Base-by-base conservation (phyloP, 1,284 basidiomycete species). In the Abortiporus biennis region DNA sequence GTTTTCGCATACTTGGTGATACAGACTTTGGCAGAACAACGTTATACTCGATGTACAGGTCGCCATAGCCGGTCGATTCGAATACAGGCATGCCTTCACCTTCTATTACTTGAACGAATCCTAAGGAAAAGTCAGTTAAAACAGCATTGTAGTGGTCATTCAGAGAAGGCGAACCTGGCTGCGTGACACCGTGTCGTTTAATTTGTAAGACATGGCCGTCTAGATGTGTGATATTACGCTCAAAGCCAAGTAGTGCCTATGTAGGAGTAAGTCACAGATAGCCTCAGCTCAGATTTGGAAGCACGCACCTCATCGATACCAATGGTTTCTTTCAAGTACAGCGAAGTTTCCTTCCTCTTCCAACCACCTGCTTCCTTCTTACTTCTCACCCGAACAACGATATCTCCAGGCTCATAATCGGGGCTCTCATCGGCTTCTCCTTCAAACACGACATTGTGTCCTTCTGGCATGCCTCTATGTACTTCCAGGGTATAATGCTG, bases 401-500 rank as follows among this genome's bases (percentile, higher is more conserved):
- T 78, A 64, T 97, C 92, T 13, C 93, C 93, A 6, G 94, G 71
- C 53, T 94, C 91, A 81, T 83, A 93, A 49, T 96, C 93, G 3
- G 90, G 90, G 45, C 72, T 86, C 67, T 97, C 92, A 59, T 97
- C 94, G 31, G 86, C 88, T 61, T 96, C 92, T 17, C 91, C 91
- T 52, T 93, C 87, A 52, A 93, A 96, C 1, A 93, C 74, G 38
- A 93, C 79, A 61, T 97, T 89, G 56, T 88, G 84, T 0, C 89
- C 92, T 59, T 97, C 93, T 0, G 92, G 89, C 68, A 89, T 87
- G 19, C 93, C 94, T 3, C 79, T 76, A n/a, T 80, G 75, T 36
- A 97, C 76, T 38, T 91, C 88, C 24, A 93, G 68, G 2, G 83
- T 86, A 55, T 85, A 85, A 47, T 86, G 80, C 34, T 88, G 85